Conservation (phyloP, 2,329 filamentous ascomycete genomes). For the Penicillium sp. region DNA sequence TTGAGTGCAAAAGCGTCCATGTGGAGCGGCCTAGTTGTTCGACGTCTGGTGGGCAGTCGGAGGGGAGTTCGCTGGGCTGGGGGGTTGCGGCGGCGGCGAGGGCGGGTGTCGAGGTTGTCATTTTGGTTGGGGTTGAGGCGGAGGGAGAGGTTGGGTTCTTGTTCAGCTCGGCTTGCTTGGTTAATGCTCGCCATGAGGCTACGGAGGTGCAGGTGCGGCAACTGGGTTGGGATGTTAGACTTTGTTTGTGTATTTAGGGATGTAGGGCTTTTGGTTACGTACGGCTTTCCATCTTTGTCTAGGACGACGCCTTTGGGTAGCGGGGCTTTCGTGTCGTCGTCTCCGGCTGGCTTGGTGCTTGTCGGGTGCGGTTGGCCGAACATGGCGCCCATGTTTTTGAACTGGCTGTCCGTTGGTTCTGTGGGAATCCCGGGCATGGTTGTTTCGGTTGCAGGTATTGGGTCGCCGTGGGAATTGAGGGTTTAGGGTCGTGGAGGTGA, state of each 20-base stretch:
- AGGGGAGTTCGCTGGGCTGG: conserved; percentile 35
- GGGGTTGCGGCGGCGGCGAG: conserved; percentile 34
- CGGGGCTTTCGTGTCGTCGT: conserved; percentile 28
- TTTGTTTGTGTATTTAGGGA: background rate
- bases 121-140: conserved; percentile 21
- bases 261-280: conserved; percentile 17
- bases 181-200: conserved; percentile 46
- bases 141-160: conserved; percentile 15
- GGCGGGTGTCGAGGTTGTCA: conserved; percentile 35
- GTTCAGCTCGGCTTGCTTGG: conserved; percentile 37
- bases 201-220: conserved; percentile 50
- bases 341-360: conserved; percentile 21
- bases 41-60: conserved; percentile 86
- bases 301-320: conserved; percentile 49
- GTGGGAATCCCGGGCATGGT: conserved; percentile 20
- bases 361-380: conserved; percentile 12
- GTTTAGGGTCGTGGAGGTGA: background rate
- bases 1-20: conserved; percentile 90
- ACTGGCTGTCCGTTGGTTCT: conserved; percentile 24
- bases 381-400: conserved; percentile 9
- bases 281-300: conserved; percentile 51
- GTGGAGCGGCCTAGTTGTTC: conserved; percentile 79
- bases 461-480: background rate
- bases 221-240: conserved; percentile 26
- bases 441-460: background rate